Conservation (phyloP, 2,329 filamentous ascomycete species). For the Fusarium chaquense region DNA sequence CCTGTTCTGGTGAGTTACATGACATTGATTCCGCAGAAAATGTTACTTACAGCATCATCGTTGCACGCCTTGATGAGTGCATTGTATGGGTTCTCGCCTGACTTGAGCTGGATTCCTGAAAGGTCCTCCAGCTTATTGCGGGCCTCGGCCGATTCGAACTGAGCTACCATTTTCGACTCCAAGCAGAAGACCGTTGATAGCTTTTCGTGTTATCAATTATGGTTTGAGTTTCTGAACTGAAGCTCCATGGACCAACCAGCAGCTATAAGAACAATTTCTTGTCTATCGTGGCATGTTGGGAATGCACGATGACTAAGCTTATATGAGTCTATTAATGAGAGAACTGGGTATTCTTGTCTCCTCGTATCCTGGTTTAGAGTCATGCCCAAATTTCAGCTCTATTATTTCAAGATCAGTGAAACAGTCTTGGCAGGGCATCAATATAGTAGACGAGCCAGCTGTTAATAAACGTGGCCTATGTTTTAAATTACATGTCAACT, state of each 20-base stretch:
- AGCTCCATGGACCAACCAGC: background rate
- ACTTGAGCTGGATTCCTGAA: conserved; percentile 62
- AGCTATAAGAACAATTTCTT: conserved; percentile 15
- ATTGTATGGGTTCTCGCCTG: conserved; percentile 79
- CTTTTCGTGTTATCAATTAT: background rate
- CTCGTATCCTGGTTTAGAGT: conserved; percentile 4
- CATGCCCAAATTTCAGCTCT: conserved; percentile 13
- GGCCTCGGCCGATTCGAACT: conserved; percentile 50
- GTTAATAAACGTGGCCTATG: conserved; percentile 3
- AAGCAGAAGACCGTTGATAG: background rate
- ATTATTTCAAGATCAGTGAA: conserved; percentile 24
- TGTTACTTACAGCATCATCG: conserved; percentile 70
- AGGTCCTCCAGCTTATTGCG: conserved; percentile 67
- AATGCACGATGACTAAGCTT: conserved; percentile 40
- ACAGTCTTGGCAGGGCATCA: conserved; percentile 7
- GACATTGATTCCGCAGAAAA: background rate
- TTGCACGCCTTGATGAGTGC: conserved; percentile 76
- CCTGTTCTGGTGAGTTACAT: conserved; percentile 56
- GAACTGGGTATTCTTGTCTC: conserved; percentile 15
- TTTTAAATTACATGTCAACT: conserved; percentile 20
- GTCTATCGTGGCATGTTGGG: conserved; percentile 2
- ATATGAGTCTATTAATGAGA: conserved; percentile 8
- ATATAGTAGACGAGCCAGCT: background rate
- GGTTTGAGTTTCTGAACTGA: background rate
- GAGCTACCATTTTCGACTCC: conserved; percentile 28